Percentiles rank a stretch among this genome's conserved stretches.
Conservation (phyloP, 176 grass and related monocot genomes). For the bread wheat (Triticum aestivum) region DNA sequence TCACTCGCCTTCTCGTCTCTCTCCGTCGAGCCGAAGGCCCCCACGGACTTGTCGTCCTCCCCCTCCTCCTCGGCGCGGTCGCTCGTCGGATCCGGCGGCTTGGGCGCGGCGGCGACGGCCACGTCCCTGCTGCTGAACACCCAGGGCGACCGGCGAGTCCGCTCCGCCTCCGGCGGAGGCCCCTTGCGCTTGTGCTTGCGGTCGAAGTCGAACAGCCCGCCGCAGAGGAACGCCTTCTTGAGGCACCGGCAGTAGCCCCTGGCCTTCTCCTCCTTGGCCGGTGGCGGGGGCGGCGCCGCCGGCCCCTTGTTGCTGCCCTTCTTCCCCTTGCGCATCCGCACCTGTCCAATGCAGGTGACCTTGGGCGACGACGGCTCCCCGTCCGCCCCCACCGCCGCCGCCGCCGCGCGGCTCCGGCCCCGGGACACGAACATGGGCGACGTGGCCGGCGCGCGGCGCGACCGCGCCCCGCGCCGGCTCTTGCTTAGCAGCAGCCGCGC, state of each 20-base stretch:
- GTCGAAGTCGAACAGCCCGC: conserved; percentile 47
- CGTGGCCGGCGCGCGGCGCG: conserved; percentile 40
- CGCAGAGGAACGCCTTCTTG: conserved; percentile 58
- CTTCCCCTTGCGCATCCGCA: conserved; percentile 77
- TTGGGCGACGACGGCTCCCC: conserved; percentile 74
- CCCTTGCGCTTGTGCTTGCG: background rate
- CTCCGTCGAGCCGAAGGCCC: conserved; percentile 13
- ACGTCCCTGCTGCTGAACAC: conserved; percentile 51
- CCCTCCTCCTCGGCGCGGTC: background rate
- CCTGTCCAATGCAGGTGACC: conserved; percentile 88
- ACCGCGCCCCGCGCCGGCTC: conserved; percentile 44
- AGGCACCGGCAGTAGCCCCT: conserved; percentile 68
- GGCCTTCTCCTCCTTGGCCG: background rate
- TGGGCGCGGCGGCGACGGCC: conserved; percentile 32
- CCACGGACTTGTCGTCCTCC: conserved; percentile 5
- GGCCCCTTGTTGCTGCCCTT: conserved; percentile 30
- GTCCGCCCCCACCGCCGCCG: background rate
- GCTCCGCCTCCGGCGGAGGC: conserved; percentile 26
- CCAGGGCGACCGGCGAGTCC: conserved; percentile 42
- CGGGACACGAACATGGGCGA: conserved; percentile 59
- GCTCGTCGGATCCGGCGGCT: conserved; percentile 22
- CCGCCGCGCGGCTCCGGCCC: conserved; percentile 37
- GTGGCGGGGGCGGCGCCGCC: background rate
- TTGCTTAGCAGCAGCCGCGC: conserved; percentile 61
- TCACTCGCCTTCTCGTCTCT: background rate